A percentile compares a stretch with the other conserved stretches of the same genome.
phyloP scores from a whole-genome alignment of 140 eudicot genomes.

The Bidens hawaiensis region DNA sequence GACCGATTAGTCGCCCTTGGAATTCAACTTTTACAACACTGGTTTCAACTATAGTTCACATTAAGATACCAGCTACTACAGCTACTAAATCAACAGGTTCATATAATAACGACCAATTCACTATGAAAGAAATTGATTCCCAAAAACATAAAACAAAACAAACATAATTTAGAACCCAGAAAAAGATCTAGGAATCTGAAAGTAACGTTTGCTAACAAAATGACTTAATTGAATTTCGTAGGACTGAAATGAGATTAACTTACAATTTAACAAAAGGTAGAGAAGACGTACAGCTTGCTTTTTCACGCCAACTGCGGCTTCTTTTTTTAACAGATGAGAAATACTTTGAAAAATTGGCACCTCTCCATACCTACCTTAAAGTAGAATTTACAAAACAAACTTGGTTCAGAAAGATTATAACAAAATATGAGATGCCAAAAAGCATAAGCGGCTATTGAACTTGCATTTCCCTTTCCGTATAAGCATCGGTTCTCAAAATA shows the following conservation, averaged over 20 bases:
- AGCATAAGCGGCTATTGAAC: conserved; percentile 16
- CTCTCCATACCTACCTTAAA: conserved; percentile 59
- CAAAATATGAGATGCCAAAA: conserved; percentile 5
- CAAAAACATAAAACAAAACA: neutral
- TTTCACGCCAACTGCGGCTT: conserved; percentile 58
- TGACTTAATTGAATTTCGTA: neutral
- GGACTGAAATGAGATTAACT: conserved; percentile 2
- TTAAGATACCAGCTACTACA: neutral
- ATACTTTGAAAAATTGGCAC: conserved; percentile 44
- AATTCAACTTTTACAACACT: no score
- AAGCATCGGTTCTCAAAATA: conserved; percentile 68
- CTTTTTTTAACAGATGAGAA: conserved; percentile 59
- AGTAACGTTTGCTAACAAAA: neutral
- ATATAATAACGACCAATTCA: neutral
- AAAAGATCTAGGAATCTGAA: neutral
- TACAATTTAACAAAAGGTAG: conserved; percentile 77
- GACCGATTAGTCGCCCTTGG: no score
- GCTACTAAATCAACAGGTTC: neutral
- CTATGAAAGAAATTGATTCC: neutral
- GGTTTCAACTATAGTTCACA: conserved; percentile 1
- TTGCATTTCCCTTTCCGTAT: conserved; percentile 70
- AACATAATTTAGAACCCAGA: neutral
- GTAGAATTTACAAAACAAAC: conserved; percentile 12
- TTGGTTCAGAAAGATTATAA: neutral
- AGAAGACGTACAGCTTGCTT: conserved; percentile 68